Evolutionary conservation across 1,139 yeast species (phyloP).

Genomic region (Sugiyamaella neomexicana): DNA sequence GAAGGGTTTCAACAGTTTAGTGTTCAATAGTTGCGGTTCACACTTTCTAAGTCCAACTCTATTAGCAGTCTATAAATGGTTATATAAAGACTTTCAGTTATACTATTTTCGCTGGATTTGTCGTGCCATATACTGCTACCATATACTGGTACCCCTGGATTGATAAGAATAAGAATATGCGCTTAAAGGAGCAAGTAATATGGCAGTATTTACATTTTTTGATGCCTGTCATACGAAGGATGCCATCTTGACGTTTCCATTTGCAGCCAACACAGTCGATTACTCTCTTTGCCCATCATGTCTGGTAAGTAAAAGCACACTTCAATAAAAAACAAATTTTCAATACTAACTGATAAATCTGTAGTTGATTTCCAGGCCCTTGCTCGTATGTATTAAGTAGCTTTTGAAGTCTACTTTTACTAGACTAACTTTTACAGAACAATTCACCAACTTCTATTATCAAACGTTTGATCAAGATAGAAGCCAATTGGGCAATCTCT

Average conservation of each 20-base stretch:
- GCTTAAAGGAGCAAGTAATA: background rate
- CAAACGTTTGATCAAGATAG: constrained; percentile 93
- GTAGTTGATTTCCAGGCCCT: constrained; percentile 38
- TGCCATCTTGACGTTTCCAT: background rate
- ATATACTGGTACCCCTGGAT: too few species aligned
- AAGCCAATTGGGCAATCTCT: constrained; percentile 86
- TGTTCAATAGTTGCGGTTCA: too few species aligned
- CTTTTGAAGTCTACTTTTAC: background rate
- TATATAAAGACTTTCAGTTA: too few species aligned
- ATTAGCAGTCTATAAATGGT: too few species aligned
- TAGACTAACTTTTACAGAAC: constrained; percentile 44
- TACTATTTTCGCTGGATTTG: too few species aligned
- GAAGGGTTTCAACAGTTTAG: too few species aligned
- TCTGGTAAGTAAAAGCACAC: constrained; percentile 25
- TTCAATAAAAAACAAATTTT: too few species aligned
- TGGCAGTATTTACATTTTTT: background rate
- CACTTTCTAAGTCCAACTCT: too few species aligned
- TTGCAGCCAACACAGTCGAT: background rate
- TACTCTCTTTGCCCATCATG: constrained; percentile 14
- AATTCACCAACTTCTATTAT: constrained; percentile 92
- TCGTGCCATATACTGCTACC: too few species aligned
- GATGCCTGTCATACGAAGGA: background rate
- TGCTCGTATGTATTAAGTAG: constrained; percentile 32
- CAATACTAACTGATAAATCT: too few species aligned
- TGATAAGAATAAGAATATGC: too few species aligned